These are phyloP conservation scores for Metschnikowia bowlesiae DNA, from an alignment of 805 yeast genomes.

Conservation along the genomic window DNA sequence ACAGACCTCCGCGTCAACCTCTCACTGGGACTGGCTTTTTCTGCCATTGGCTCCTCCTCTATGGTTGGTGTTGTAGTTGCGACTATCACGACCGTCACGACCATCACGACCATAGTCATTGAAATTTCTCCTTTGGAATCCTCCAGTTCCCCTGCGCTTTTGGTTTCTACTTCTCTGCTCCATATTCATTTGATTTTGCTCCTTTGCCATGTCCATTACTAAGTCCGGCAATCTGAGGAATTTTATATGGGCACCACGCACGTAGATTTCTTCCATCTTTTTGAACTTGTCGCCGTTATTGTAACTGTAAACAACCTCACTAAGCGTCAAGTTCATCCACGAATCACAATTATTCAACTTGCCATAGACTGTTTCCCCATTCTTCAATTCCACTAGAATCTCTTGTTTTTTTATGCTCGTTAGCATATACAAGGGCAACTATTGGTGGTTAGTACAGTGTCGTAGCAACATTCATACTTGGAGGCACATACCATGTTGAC, in stretches of 20 bases:
- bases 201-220: constrained; percentile 70
- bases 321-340: constrained; percentile 90
- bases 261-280: constrained; percentile 68
- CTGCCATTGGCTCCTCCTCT: constrained; percentile 10
- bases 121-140: constrained; percentile 22
- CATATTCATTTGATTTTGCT: constrained; percentile 50
- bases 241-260: constrained; percentile 82
- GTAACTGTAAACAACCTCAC: constrained; percentile 66
- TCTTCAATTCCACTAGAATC: constrained; percentile 82
- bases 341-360: constrained; percentile 80
- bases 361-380: constrained; percentile 88
- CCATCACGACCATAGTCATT: constrained; percentile 27
- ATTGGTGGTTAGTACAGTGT: constrained; percentile 7
- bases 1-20: constrained; percentile 2
- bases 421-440: constrained; percentile 88
- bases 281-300: constrained; percentile 56
- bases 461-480: no score
- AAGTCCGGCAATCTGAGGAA: constrained; percentile 72
- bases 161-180: constrained; percentile 47
- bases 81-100: constrained; percentile 7
- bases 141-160: constrained; percentile 36
- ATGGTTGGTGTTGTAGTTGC: constrained; percentile 9
- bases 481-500: constrained; percentile 14
- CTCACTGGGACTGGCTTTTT: constrained; percentile 10
- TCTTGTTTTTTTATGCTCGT: constrained; percentile 89